phyloP scores from a whole-genome alignment of 306 rosid genomes.

The Phaseolus lunatus region DNA sequence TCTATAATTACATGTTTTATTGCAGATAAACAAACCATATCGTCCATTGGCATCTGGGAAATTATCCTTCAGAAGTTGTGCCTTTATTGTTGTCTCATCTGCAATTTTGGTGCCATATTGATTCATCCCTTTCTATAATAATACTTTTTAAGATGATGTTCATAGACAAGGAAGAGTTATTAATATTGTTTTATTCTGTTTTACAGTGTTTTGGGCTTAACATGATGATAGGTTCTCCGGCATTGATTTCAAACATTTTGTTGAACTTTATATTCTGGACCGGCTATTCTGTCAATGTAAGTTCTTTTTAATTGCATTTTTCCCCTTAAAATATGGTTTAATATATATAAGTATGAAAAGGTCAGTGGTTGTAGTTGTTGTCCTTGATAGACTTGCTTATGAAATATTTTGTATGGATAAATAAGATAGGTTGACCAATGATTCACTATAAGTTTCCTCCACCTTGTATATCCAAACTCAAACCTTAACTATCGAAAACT shows the following conservation, averaged over 20 bases:
- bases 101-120: neutral
- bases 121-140: neutral
- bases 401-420: too few species aligned
- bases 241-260: neutral
- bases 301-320: neutral
- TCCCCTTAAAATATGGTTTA: too few species aligned
- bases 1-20: conserved; percentile 23
- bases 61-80: neutral
- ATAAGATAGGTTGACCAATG: too few species aligned
- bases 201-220: neutral
- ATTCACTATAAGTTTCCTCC: too few species aligned
- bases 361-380: too few species aligned
- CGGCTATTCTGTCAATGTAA: neutral
- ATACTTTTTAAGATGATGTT: neutral
- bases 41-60: conserved; percentile 38
- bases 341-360: too few species aligned
- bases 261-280: neutral
- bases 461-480: too few species aligned
- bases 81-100: neutral
- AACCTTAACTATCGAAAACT: too few species aligned
- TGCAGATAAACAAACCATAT: conserved; percentile 87
- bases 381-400: too few species aligned
- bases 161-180: neutral
- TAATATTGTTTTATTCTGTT: neutral
- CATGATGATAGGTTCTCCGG: neutral